phyloP scores from a whole-genome alignment of 331 rosid genomes.

The Rhamnella rubrinervis region DNA sequence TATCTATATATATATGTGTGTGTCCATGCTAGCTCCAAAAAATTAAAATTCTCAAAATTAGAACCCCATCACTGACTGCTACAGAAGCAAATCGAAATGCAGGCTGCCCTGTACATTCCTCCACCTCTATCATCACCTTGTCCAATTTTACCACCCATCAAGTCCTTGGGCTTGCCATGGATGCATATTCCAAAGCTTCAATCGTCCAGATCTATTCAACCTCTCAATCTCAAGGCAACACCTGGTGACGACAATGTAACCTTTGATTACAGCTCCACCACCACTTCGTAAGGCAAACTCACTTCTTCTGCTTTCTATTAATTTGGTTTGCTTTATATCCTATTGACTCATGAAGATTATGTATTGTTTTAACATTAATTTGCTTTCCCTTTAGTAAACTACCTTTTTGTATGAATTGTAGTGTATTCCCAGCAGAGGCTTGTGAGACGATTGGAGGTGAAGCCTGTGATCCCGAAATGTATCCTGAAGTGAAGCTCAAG shows the following conservation, averaged over 20 bases:
- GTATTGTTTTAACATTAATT: not conserved
- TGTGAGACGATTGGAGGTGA: slow-evolving; percentile 92
- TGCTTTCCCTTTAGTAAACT: not conserved
- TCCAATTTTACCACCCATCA: slow-evolving; percentile 23
- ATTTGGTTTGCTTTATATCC: not conserved
- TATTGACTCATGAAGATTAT: not conserved
- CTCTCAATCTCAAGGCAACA: slow-evolving; percentile 42
- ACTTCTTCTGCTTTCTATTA: not conserved
- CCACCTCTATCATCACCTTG: slow-evolving; percentile 28
- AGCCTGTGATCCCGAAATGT: slow-evolving; percentile 68
- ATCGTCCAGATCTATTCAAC: slow-evolving; percentile 27
- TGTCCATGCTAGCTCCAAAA: not conserved
- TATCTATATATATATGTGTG: slow-evolving; percentile 14
- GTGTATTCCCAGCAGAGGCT: slow-evolving; percentile 91
- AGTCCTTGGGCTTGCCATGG: slow-evolving; percentile 26
- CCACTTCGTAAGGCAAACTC: slow-evolving; percentile 50
- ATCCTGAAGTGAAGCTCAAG: slow-evolving; percentile 68
- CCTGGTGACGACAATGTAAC: slow-evolving; percentile 38
- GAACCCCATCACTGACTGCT: not conserved
- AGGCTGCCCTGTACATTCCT: slow-evolving; percentile 44
- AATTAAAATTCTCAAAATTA: not conserved
- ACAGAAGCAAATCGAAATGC: slow-evolving; percentile 41
- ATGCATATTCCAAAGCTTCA: slow-evolving; percentile 20
- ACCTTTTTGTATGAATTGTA: slow-evolving; percentile 7
- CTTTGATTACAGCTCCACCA: slow-evolving; percentile 64